Percentiles rank a stretch among this genome's conserved stretches.
phyloP scores from a whole-genome alignment of 805 yeast species.

The Candida nitratophila region DNA sequence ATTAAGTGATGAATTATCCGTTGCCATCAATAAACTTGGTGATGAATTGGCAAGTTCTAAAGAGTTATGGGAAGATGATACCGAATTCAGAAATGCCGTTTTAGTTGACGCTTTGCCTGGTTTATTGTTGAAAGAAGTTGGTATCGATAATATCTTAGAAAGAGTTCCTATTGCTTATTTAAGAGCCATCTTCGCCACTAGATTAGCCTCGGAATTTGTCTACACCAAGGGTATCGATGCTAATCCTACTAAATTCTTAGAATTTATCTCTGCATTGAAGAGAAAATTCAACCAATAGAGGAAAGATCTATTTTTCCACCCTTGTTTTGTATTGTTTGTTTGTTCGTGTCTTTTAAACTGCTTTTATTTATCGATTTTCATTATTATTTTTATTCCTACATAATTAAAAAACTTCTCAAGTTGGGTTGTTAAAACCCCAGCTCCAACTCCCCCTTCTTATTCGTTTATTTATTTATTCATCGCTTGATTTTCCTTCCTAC shows the following conservation, averaged over 20 bases:
- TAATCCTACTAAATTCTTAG: conserved; percentile 72
- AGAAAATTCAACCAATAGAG: conserved; percentile 23
- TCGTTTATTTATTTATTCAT: no score
- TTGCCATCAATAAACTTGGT: conserved; percentile 75
- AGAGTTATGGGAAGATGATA: conserved; percentile 81
- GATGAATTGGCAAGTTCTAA: conserved; percentile 78
- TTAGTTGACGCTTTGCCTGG: conserved; percentile 73
- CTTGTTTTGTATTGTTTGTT: not conserved
- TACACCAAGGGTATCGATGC: conserved; percentile 75
- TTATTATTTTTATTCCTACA: no score
- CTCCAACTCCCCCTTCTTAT: no score
- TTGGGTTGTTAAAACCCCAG: no score
- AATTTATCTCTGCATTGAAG: conserved; percentile 54
- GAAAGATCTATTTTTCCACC: not conserved
- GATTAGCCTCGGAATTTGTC: conserved; percentile 77
- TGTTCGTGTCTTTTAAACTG: not conserved
- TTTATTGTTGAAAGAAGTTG: conserved; percentile 55
- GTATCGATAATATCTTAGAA: conserved; percentile 57
- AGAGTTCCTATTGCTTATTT: conserved; percentile 86
- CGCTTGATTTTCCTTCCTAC: no score
- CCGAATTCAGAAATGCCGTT: conserved; percentile 66
- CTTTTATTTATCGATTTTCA: no score
- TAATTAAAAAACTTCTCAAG: no score
- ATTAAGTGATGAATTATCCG: conserved; percentile 77
- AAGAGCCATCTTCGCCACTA: conserved; percentile 82